A percentile compares a stretch with the other conserved stretches of the same genome.
phyloP scores from a whole-genome alignment of 306 rosid genomes.

The Quercus bicolor region DNA sequence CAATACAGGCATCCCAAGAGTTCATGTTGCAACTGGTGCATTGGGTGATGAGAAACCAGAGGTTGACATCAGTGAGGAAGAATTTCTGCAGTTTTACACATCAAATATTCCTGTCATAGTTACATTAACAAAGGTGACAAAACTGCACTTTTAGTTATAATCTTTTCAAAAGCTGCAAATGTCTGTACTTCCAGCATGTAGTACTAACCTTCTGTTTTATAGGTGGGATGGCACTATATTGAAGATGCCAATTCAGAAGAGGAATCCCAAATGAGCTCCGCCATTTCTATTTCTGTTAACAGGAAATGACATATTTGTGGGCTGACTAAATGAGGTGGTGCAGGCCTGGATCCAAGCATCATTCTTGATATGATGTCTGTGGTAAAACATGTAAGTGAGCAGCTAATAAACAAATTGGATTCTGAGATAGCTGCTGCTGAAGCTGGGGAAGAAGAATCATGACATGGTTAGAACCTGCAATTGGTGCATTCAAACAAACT shows the following conservation, averaged over 20 bases:
- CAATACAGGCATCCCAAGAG: slow-evolving; percentile 83
- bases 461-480: background rate
- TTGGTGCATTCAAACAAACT: no score
- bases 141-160: background rate
- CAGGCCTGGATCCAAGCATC: slow-evolving; percentile 77
- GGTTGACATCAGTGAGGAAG: slow-evolving; percentile 79
- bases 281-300: slow-evolving; percentile 69
- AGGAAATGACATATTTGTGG: slow-evolving; percentile 64
- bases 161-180: background rate
- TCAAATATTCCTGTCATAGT: slow-evolving; percentile 74
- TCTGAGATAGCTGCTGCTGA: slow-evolving; percentile 81
- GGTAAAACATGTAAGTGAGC: slow-evolving; percentile 67
- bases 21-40: slow-evolving; percentile 49
- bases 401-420: slow-evolving; percentile 58
- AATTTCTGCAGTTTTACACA: slow-evolving; percentile 81
- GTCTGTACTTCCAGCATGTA: background rate
- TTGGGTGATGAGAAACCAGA: slow-evolving; percentile 63
- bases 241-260: slow-evolving; percentile 84
- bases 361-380: slow-evolving; percentile 83
- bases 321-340: slow-evolving; percentile 79
- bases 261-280: slow-evolving; percentile 87
- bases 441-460: slow-evolving; percentile 54
- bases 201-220: slow-evolving; percentile 13
- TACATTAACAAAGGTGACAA: slow-evolving; percentile 73
- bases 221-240: slow-evolving; percentile 81